phyloP scores from a whole-genome alignment of 2,329 filamentous ascomycete species.

The Penicillium sp. region DNA sequence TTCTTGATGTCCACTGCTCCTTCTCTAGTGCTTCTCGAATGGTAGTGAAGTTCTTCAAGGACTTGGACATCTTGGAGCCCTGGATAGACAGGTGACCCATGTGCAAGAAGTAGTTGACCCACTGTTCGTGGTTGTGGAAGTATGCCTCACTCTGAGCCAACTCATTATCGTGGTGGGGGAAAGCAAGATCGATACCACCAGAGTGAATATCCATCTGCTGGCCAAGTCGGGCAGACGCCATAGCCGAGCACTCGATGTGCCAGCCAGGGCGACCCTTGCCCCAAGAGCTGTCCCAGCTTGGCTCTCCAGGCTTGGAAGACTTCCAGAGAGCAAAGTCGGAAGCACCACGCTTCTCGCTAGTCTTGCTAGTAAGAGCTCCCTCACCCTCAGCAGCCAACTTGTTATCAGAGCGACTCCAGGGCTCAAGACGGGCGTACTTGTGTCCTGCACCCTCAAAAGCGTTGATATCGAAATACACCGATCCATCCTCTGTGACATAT shows the following conservation, averaged over 20 bases:
- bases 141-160: constrained; percentile 88
- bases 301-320: constrained; percentile 85
- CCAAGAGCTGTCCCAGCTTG: constrained; percentile 86
- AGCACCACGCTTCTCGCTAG: constrained; percentile 68
- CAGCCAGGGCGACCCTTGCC: constrained; percentile 85
- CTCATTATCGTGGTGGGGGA: constrained; percentile 93
- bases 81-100: constrained; percentile 91
- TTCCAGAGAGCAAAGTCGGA: constrained; percentile 96
- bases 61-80: constrained; percentile 95
- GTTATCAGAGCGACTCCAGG: constrained; percentile 81
- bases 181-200: constrained; percentile 85
- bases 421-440: constrained; percentile 79
- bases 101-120: constrained; percentile 95
- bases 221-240: constrained; percentile 88
- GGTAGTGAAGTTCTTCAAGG: constrained; percentile 92
- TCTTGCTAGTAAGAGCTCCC: constrained; percentile 67
- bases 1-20: constrained; percentile 73
- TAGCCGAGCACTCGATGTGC: constrained; percentile 97
- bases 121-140: constrained; percentile 62
- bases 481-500: constrained; percentile 73
- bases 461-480: constrained; percentile 89
- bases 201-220: constrained; percentile 88
- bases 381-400: constrained; percentile 85
- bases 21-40: constrained; percentile 76
- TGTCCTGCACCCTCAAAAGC: constrained; percentile 84